Percentiles rank a stretch among this genome's conserved stretches.
Conservation (phyloP, 2,329 filamentous ascomycete species). For the Harringtonia aguacate region DNA sequence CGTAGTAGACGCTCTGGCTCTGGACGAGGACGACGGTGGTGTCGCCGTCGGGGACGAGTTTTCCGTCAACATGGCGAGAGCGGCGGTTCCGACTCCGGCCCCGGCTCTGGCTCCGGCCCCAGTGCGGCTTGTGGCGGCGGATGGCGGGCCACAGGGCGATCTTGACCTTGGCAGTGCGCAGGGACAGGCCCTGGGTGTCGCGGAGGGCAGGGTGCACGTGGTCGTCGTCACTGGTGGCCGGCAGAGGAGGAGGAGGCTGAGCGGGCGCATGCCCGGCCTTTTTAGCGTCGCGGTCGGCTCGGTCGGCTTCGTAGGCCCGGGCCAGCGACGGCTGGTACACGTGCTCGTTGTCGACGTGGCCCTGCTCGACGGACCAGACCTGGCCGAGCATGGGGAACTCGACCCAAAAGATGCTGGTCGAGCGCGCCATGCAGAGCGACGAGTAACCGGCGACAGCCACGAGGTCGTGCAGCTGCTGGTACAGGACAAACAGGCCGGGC, state of each 20-base stretch:
- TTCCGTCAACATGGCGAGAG: too few relatives aligned
- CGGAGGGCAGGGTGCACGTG: too few relatives aligned
- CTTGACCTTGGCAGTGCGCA: constrained; percentile 18
- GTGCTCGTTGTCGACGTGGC: constrained; percentile 1
- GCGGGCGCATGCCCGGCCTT: not conserved
- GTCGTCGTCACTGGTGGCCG: too few relatives aligned
- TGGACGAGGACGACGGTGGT: constrained; percentile 14
- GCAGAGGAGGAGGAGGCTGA: not conserved
- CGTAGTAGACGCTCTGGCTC: constrained; percentile 19
- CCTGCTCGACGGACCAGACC: constrained; percentile 14
- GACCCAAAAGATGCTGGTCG: constrained; percentile 19
- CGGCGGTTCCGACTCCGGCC: too few relatives aligned
- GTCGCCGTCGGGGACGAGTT: constrained; percentile 12
- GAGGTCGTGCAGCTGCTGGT: constrained; percentile 22
- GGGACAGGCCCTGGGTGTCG: not conserved
- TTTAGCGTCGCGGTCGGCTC: not conserved
- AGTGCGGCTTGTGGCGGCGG: constrained; percentile 15
- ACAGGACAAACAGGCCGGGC: constrained; percentile 13
- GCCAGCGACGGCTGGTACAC: constrained; percentile 6
- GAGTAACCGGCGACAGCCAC: constrained; percentile 21
- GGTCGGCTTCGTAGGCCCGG: not conserved
- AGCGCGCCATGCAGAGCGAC: constrained; percentile 19
- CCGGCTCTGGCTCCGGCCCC: constrained; percentile 2
- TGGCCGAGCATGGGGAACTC: constrained; percentile 17
- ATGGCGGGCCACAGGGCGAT: constrained; percentile 20